Evolutionary conservation across 1,139 yeast genomes (phyloP).

Genomic region (Saccharomyces pastorianus): DNA sequence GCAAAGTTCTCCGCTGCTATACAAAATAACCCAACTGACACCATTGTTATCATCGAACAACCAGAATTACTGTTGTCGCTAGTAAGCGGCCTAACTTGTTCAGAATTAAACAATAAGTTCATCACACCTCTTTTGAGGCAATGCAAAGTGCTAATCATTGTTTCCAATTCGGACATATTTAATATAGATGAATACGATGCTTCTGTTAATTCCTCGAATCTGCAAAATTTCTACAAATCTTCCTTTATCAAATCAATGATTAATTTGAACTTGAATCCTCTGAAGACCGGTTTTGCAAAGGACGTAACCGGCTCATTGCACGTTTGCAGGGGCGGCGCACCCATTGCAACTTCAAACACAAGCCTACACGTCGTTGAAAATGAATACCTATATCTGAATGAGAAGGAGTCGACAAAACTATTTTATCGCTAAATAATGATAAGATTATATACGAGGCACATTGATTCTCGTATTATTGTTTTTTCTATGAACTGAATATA

Average conservation of each 20-base stretch:
- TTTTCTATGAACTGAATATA: neutral
- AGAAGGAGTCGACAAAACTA: constrained; percentile 43
- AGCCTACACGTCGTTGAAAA: constrained; percentile 41
- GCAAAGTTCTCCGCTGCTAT: constrained; percentile 13
- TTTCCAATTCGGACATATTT: constrained; percentile 18
- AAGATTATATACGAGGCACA: neutral
- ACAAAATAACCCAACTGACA: neutral
- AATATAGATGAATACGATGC: constrained; percentile 10
- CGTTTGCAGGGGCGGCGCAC: constrained; percentile 45
- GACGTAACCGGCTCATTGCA: constrained; percentile 71
- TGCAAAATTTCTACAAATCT: constrained; percentile 19
- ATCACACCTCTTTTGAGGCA: constrained; percentile 23
- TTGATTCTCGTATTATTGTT: neutral
- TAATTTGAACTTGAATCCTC: constrained; percentile 47
- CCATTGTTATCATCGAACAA: constrained; percentile 25
- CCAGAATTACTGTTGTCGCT: constrained; percentile 29
- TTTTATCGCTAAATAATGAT: constrained; percentile 32
- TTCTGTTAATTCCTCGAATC: constrained; percentile 7
- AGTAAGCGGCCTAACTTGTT: constrained; percentile 21
- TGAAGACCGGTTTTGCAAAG: constrained; percentile 72
- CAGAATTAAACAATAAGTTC: constrained; percentile 21
- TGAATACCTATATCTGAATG: constrained; percentile 55
- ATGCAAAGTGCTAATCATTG: constrained; percentile 22
- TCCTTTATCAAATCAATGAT: constrained; percentile 23
- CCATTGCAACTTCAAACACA: constrained; percentile 24